phyloP scores from a whole-genome alignment of 2,329 filamentous ascomycete genomes.

The Colletotrichum higginsianum region DNA sequence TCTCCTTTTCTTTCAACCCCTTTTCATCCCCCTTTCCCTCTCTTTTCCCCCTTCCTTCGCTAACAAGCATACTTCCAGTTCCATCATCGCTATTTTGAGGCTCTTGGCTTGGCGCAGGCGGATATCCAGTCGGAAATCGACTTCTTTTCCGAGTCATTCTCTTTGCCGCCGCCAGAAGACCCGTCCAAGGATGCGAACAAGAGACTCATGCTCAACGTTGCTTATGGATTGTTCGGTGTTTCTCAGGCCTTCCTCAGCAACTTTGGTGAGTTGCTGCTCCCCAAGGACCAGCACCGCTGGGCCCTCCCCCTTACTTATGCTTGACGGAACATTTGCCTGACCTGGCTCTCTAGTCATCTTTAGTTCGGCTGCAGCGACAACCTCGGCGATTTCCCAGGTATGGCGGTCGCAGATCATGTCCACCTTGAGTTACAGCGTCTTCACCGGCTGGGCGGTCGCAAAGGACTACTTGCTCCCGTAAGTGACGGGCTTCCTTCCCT shows the following conservation, averaged over 20 bases:
- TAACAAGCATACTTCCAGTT: not conserved
- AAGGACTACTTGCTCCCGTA: conserved; percentile 32
- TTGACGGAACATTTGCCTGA: not conserved
- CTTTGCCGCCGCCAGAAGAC: not conserved
- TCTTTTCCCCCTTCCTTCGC: not conserved
- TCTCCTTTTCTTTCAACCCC: not conserved
- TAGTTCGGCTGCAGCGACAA: not conserved
- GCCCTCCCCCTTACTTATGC: not conserved
- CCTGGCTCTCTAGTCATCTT: conserved; percentile 9
- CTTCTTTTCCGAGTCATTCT: conserved; percentile 13
- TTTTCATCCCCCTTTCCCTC: not conserved
- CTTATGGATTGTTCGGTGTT: conserved; percentile 17
- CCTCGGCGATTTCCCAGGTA: conserved; percentile 2
- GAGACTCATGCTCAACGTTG: conserved; percentile 21
- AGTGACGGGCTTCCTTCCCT: not conserved
- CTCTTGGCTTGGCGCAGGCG: conserved; percentile 10
- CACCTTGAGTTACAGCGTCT: conserved; percentile 17
- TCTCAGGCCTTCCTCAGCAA: conserved; percentile 23
- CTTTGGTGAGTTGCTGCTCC: not conserved
- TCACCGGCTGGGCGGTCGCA: conserved; percentile 26
- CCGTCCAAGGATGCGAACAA: not conserved
- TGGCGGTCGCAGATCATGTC: conserved; percentile 17
- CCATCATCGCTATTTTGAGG: conserved; percentile 27
- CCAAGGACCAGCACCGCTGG: fast-evolving
- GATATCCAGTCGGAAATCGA: conserved; percentile 27